Evolutionary conservation across 306 rosid genomes (phyloP).

Genomic region (Castanea crenata): DNA sequence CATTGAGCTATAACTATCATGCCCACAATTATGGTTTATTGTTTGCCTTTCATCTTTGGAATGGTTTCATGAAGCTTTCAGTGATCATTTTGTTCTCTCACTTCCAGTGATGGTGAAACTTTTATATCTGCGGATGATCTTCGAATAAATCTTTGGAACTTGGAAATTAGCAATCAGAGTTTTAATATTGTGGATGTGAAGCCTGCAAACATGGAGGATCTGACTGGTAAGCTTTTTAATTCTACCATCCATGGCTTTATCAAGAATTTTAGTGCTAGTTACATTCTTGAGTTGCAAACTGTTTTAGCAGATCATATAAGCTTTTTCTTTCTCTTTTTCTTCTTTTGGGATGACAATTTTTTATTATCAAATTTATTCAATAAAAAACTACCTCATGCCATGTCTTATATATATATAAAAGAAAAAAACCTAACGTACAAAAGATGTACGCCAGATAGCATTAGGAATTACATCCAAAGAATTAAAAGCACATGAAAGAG

Average conservation of each 20-base stretch:
- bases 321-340: no score
- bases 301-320: neutral
- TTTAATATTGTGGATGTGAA: constrained; percentile 97
- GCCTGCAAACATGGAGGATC: constrained; percentile 99
- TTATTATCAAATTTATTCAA: no score
- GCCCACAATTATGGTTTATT: neutral
- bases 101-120: constrained; percentile 88
- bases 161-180: constrained; percentile 97
- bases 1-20: neutral
- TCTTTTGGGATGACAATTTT: no score
- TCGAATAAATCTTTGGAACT: constrained; percentile 97
- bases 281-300: neutral
- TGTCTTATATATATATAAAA: no score
- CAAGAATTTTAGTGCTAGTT: neutral
- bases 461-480: no score
- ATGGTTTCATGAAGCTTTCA: constrained; percentile 10
- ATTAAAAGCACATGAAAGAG: no score
- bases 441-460: no score
- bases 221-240: constrained; percentile 70
- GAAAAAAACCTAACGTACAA: no score
- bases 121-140: constrained; percentile 99
- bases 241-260: neutral
- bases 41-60: neutral
- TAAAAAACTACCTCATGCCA: no score
- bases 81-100: constrained; percentile 25